These are phyloP conservation scores for Paramecium primaurelia DNA, from an alignment of 73 alveolate species.

Conservation along the genomic window DNA sequence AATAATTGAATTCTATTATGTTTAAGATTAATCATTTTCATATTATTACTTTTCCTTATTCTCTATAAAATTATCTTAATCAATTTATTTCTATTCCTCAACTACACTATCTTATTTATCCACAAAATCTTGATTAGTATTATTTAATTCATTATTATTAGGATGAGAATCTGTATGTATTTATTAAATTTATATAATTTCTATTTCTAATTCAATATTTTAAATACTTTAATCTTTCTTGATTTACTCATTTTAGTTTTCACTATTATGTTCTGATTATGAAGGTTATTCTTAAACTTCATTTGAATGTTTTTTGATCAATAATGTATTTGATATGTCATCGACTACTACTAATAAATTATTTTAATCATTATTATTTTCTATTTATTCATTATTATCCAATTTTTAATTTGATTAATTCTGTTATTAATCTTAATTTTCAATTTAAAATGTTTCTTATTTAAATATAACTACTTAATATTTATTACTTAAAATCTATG, in stretches of 20 bases:
- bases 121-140: not conserved
- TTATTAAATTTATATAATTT: too few species aligned
- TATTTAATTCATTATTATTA: not conserved
- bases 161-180: not conserved
- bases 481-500: not conserved
- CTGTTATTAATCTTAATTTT: not conserved
- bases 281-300: not conserved
- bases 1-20: not conserved
- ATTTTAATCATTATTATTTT: not conserved
- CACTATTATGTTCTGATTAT: not conserved
- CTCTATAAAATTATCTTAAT: not conserved
- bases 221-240: too few species aligned
- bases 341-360: not conserved
- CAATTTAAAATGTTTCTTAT: not conserved
- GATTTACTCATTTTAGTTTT: not conserved
- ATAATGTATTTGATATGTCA: not conserved
- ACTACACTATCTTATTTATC: not conserved
- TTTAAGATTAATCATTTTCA: too few species aligned
- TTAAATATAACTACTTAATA: not conserved
- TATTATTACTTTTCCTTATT: not conserved
- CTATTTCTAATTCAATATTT: not conserved
- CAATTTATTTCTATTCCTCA: not conserved
- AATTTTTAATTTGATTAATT: not conserved
- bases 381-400: not conserved
- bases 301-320: not conserved